A percentile compares a stretch with the other conserved stretches of the same genome.
phyloP scores from a whole-genome alignment of 768 basidiomycete genomes.

The Pluteus cervinus region DNA sequence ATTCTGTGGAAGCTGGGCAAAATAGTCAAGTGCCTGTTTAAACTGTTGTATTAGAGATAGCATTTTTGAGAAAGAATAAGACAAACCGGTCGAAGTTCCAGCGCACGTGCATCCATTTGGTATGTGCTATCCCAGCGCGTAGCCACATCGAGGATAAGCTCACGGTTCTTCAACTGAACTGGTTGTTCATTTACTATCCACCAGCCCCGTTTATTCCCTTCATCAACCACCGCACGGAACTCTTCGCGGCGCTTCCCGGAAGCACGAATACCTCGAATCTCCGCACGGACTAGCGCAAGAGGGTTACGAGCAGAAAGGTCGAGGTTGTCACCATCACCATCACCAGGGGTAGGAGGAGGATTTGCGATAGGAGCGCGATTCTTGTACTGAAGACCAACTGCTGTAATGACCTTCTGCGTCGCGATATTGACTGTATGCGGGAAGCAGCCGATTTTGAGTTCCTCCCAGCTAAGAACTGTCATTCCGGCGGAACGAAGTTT shows the following conservation, averaged over 20 bases:
- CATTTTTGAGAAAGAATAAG: too few species aligned
- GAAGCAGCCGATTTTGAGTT: conserved; percentile 4
- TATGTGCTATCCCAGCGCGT: conserved; percentile 5
- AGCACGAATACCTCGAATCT: neutral
- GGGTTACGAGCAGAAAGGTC: too few species aligned
- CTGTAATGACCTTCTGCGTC: neutral
- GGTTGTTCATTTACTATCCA: neutral
- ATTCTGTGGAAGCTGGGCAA: neutral
- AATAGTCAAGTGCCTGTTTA: conserved; percentile 1
- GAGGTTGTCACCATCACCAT: too few species aligned
- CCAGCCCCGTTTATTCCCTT: neutral
- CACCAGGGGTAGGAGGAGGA: too few species aligned
- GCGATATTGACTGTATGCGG: conserved; percentile 6
- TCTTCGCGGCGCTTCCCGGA: neutral
- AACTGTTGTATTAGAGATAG: too few species aligned
- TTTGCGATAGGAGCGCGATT: too few species aligned
- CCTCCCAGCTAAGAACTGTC: neutral
- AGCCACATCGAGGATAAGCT: conserved; percentile 2
- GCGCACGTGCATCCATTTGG: conserved; percentile 1
- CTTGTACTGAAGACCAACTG: neutral
- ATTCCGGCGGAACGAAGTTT: neutral
- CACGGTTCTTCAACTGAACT: neutral
- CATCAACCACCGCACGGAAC: neutral
- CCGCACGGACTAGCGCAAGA: neutral
- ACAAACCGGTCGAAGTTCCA: conserved; percentile 1